These are phyloP conservation scores for Aspergillus japonicus DNA, from an alignment of 2,329 filamentous ascomycete species.

Conservation along the genomic window DNA sequence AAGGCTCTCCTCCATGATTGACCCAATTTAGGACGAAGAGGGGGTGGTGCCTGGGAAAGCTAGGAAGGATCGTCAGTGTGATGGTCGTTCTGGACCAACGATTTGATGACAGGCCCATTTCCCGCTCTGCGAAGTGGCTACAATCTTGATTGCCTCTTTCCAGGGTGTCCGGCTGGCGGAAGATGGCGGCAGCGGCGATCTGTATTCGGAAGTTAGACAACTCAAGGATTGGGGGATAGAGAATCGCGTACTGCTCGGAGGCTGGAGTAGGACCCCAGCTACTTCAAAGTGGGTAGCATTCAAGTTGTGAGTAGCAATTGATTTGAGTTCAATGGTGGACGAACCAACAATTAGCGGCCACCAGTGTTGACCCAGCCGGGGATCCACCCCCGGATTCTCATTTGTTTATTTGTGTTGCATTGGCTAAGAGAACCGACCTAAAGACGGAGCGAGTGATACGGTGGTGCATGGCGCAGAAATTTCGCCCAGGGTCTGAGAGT, in stretches of 20 bases:
- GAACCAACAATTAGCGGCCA: not conserved
- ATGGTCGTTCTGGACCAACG: constrained; percentile 15
- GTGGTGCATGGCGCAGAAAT: not conserved
- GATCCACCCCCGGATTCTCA: constrained; percentile 26
- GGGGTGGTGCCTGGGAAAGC: constrained; percentile 4
- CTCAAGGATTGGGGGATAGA: not conserved
- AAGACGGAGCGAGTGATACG: constrained; percentile 1
- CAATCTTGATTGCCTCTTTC: constrained; percentile 2
- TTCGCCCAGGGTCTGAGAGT: not conserved
- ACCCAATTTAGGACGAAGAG: not conserved
- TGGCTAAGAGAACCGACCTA: not conserved
- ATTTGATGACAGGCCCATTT: not conserved
- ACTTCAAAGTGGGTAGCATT: not conserved
- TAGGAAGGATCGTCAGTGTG: constrained; percentile 11
- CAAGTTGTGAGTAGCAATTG: constrained; percentile 1
- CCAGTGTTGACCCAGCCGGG: constrained; percentile 11
- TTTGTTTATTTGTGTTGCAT: constrained; percentile 16
- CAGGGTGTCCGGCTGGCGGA: not conserved
- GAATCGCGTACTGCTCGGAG: no score
- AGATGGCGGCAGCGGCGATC: not conserved
- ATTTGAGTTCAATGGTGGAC: constrained; percentile 14
- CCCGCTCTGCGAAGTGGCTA: not conserved
- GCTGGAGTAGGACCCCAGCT: no score
- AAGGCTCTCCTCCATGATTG: constrained; percentile 1
- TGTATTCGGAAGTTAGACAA: not conserved